Conservation (phyloP, 208 protist species). For the Crithidia fasciculata region DNA sequence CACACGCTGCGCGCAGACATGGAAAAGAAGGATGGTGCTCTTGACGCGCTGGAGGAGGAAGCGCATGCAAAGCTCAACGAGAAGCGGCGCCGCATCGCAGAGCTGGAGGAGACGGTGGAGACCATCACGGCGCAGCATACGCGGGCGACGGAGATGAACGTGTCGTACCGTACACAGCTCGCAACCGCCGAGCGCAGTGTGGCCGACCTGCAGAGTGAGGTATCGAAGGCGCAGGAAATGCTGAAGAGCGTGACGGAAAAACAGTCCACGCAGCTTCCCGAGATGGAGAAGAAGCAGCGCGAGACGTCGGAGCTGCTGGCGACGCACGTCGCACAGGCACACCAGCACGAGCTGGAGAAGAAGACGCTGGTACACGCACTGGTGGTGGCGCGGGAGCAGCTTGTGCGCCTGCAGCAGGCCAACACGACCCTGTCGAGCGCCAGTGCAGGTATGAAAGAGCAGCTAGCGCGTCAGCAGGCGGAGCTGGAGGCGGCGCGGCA, state of each 20-base stretch:
- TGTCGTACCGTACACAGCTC: slow-evolving; percentile 29
- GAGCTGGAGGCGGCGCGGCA: slow-evolving; percentile 33
- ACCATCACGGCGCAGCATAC: slow-evolving; percentile 26
- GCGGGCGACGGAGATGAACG: slow-evolving; percentile 41
- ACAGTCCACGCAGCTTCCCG: slow-evolving; percentile 24
- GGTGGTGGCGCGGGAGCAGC: slow-evolving; percentile 46
- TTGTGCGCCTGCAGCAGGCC: slow-evolving; percentile 39
- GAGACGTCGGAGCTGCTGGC: slow-evolving; percentile 34
- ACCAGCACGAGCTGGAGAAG: slow-evolving; percentile 41
- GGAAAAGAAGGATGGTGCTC: slow-evolving; percentile 55
- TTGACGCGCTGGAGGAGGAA: slow-evolving; percentile 69
- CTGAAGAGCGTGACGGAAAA: neutral
- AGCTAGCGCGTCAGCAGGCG: slow-evolving; percentile 20
- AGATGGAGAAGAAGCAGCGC: slow-evolving; percentile 24
- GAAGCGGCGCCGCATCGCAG: slow-evolving; percentile 68
- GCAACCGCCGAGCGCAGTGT: slow-evolving; percentile 25
- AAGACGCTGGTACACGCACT: slow-evolving; percentile 37
- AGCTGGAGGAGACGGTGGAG: slow-evolving; percentile 55
- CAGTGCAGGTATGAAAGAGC: slow-evolving; percentile 16
- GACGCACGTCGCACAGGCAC: slow-evolving; percentile 27
- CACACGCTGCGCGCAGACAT: slow-evolving; percentile 72
- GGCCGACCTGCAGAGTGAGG: slow-evolving; percentile 18
- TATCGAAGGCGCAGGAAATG: neutral
- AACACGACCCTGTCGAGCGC: slow-evolving; percentile 18
- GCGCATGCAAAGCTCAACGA: slow-evolving; percentile 72